phyloP scores from a whole-genome alignment of 768 basidiomycete species.

The Boletales sp. region DNA sequence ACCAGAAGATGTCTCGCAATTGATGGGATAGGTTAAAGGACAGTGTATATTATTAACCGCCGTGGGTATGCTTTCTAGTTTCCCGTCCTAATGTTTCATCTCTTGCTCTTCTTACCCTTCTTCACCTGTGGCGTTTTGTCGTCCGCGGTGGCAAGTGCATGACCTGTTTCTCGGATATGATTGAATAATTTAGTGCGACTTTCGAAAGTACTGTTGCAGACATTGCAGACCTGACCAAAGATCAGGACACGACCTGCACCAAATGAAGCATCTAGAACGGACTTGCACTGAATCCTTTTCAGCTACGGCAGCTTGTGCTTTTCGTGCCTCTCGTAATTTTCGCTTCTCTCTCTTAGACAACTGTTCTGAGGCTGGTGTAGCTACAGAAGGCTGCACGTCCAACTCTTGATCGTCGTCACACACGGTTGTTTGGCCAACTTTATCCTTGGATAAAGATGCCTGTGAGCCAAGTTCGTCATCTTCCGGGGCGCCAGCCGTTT shows the following conservation, averaged over 20 bases:
- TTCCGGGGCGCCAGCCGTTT: slow-evolving; percentile 1
- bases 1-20: slow-evolving; percentile 84
- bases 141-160: slow-evolving; percentile 52
- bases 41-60: not conserved
- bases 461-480: slow-evolving; percentile 3
- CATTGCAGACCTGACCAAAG: slow-evolving; percentile 52
- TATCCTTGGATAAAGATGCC: slow-evolving; percentile 5
- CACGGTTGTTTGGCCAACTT: slow-evolving; percentile 1
- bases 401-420: not conserved
- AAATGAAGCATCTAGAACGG: not conserved
- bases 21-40: slow-evolving; percentile 67
- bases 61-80: slow-evolving; percentile 8
- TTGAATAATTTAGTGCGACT: slow-evolving; percentile 73
- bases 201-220: slow-evolving; percentile 58
- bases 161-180: slow-evolving; percentile 69
- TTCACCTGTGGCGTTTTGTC: slow-evolving; percentile 27
- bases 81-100: slow-evolving; percentile 6
- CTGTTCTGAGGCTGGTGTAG: slow-evolving; percentile 16
- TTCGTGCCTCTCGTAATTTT: slow-evolving; percentile 72
- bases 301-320: slow-evolving; percentile 30
- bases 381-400: slow-evolving; percentile 1
- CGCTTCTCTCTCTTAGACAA: slow-evolving; percentile 81
- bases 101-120: slow-evolving; percentile 34
- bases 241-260: slow-evolving; percentile 8
- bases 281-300: slow-evolving; percentile 5